Evolutionary conservation across 2,329 filamentous ascomycete species (phyloP).

Genomic region (Pyricularia sp.): DNA sequence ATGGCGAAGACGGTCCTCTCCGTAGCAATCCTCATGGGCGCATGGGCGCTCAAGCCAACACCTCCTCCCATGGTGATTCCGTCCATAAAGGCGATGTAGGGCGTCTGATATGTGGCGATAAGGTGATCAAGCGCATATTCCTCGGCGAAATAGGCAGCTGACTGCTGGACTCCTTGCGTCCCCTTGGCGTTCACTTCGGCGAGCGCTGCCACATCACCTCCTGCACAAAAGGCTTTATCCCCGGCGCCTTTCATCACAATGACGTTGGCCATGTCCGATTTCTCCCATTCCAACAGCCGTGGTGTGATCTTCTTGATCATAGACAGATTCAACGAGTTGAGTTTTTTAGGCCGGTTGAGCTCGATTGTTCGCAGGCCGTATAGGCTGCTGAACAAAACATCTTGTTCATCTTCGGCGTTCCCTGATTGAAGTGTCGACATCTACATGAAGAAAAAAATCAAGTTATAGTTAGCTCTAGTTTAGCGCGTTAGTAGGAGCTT

Average conservation of each 20-base stretch:
- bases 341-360: slow-evolving; percentile 85
- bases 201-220: slow-evolving; percentile 79
- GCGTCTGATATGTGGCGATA: slow-evolving; percentile 88
- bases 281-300: slow-evolving; percentile 83
- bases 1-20: slow-evolving; percentile 95
- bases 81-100: slow-evolving; percentile 92
- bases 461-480: background rate
- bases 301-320: slow-evolving; percentile 95
- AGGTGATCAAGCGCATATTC: slow-evolving; percentile 96
- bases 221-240: slow-evolving; percentile 78
- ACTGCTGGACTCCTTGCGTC: slow-evolving; percentile 60
- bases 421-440: slow-evolving; percentile 42
- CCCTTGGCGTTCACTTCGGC: slow-evolving; percentile 64
- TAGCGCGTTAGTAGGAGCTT: background rate
- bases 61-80: slow-evolving; percentile 98
- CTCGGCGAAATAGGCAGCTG: slow-evolving; percentile 78
- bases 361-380: slow-evolving; percentile 89
- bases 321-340: slow-evolving; percentile 85
- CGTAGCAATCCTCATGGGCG: slow-evolving; percentile 92
- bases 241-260: slow-evolving; percentile 88
- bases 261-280: slow-evolving; percentile 89
- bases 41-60: slow-evolving; percentile 88
- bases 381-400: slow-evolving; percentile 84
- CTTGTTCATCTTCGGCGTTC: slow-evolving; percentile 66
- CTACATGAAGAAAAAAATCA: slow-evolving; percentile 12